A percentile compares a stretch with the other conserved stretches of the same genome.
These are phyloP conservation scores for Clonostachys chloroleuca DNA, from an alignment of 2,329 filamentous ascomycete genomes.

Conservation along the genomic window DNA sequence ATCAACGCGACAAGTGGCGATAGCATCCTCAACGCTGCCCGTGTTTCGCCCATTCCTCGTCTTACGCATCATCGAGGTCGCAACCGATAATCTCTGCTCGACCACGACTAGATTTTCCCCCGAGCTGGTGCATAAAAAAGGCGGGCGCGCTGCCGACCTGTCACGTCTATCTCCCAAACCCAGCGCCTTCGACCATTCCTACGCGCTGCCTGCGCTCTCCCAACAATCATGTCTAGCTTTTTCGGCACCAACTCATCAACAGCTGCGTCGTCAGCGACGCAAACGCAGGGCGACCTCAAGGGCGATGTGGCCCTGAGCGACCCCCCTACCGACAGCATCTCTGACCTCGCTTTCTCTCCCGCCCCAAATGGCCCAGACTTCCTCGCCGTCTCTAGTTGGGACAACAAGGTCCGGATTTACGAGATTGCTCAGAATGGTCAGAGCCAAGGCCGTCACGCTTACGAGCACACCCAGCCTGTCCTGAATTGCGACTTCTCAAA, in stretches of 20 bases:
- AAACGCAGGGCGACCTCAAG: conserved; percentile 84
- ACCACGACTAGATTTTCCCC: too few species aligned
- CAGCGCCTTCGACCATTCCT: too few species aligned
- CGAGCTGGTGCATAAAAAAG: not conserved
- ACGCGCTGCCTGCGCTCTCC: too few species aligned
- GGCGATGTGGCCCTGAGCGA: conserved; percentile 77
- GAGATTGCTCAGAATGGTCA: conserved; percentile 76
- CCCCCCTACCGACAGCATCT: conserved; percentile 85
- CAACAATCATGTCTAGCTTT: conserved; percentile 54
- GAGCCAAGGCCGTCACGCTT: conserved; percentile 79
- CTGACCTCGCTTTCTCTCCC: conserved; percentile 79
- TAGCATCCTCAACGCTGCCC: too few species aligned
- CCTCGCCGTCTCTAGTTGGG: conserved; percentile 89
- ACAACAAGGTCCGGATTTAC: conserved; percentile 97
- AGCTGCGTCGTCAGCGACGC: conserved; percentile 49
- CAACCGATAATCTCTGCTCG: not conserved
- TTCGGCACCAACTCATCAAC: conserved; percentile 52
- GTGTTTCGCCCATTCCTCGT: too few species aligned
- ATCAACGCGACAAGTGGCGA: too few species aligned
- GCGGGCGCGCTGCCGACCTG: not conserved
- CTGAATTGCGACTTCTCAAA: conserved; percentile 84
- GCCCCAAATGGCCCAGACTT: conserved; percentile 59
- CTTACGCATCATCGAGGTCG: conserved; percentile 4
- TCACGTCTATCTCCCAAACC: not conserved
- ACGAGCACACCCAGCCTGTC: conserved; percentile 82